Conservation (phyloP, 2,329 filamentous ascomycete genomes). For the Fusarium illudens region DNA sequence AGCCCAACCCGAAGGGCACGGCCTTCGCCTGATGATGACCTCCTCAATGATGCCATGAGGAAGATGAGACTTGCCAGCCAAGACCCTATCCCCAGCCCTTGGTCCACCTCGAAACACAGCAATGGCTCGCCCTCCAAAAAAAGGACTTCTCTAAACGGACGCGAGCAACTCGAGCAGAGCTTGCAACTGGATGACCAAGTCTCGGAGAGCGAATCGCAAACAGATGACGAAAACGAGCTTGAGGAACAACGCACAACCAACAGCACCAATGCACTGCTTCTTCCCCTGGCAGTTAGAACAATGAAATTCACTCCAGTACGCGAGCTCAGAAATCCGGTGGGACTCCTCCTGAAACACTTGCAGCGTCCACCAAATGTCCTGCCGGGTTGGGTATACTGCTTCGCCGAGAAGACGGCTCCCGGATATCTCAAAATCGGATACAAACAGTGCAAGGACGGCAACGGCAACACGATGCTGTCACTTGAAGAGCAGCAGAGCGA, state of each 20-base stretch:
- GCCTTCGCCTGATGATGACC: too few relatives aligned
- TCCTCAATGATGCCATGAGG: background rate
- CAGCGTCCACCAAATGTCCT: accelerated
- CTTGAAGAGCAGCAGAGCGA: background rate
- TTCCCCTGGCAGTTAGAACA: background rate
- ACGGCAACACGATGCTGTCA: background rate
- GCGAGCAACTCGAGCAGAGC: background rate
- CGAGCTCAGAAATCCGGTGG: background rate
- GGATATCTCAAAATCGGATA: slow-evolving; percentile 21
- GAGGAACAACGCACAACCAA: background rate
- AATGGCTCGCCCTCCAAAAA: background rate
- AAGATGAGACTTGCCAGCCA: background rate
- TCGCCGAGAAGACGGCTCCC: background rate
- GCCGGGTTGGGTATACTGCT: slow-evolving; percentile 18
- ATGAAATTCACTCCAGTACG: background rate
- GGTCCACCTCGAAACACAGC: background rate
- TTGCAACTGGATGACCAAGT: background rate
- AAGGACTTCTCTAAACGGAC: background rate
- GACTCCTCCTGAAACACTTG: background rate
- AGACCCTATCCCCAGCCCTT: background rate
- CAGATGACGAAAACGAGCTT: too few relatives aligned
- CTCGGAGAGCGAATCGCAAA: background rate
- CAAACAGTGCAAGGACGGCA: background rate
- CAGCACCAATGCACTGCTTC: background rate
- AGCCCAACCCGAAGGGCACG: slow-evolving; percentile 6